Base-by-base conservation (phyloP, 2,329 filamentous ascomycete genomes). In the Fusarium sp. region DNA sequence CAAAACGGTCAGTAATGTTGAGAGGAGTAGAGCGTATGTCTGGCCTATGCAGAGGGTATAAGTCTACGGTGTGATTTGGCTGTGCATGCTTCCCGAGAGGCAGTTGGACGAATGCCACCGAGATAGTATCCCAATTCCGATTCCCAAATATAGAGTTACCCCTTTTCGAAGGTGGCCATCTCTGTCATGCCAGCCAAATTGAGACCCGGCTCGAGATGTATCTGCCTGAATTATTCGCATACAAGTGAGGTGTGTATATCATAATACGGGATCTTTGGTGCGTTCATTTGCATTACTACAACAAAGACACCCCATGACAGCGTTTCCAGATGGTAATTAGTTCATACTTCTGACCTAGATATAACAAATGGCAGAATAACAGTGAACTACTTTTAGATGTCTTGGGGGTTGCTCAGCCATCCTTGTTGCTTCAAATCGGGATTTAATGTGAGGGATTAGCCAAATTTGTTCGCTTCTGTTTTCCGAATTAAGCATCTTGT, bases 401-500 rank as follows among this genome's bases (percentile, higher is more conserved):
- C 20, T 31, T 45, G 33, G 12, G 30, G 44, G 57, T 62, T 52
- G 51, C 55, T 57, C 56, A 71, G 51, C n/a, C 26, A 23, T 57
- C 40, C 57, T 53, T 28, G 30, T 28, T 44, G 23, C 51, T 54
- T 72, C 62, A 47, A 65, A 72, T 72, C 42, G 47, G 62, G 63
- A 33, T 55, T 55, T 28, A 47, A 44, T 12, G 47, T 51, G 54
- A 49, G 41, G 40, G 33, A 56, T 62, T 70, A 76, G 75, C 75
- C 75, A 72, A 50, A 77, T 78, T 72, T 71, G 72, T 78, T 81
- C 80, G 80, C 81, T 82, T 82, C 76, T 65, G 66, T 73, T 77
- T 82, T 78, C 79, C 79, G 46, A 46, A 79, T 80, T 57, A 55
- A 74, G 79, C 31, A 50, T 44, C 34, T 72, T 70, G 72, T 75